Evolutionary conservation across 371 early-diverging fungal genomes (phyloP).

Genomic region (Mortierella polycephala): DNA sequence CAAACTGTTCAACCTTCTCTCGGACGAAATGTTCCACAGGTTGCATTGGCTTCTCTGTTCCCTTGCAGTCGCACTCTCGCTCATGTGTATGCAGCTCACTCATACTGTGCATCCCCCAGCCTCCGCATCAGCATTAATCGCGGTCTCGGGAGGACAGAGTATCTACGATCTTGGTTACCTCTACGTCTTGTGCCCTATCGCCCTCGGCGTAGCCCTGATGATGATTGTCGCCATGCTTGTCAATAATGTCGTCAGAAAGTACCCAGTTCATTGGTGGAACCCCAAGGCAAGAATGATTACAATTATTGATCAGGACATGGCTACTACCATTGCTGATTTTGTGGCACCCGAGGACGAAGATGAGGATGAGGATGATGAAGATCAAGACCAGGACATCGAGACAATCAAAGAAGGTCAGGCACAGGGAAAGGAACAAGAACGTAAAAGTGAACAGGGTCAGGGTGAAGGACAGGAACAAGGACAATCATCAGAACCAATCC

Average conservation of each 20-base stretch:
- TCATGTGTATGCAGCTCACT: slow-evolving; percentile 74
- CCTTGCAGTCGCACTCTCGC: slow-evolving; percentile 73
- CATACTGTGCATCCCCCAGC: slow-evolving; percentile 82
- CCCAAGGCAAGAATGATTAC: slow-evolving; percentile 28
- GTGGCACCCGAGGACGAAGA: slow-evolving; percentile 11
- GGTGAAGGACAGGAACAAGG: background rate
- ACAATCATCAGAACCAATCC: background rate
- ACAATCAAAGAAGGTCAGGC: background rate
- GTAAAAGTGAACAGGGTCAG: background rate
- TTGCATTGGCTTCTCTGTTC: slow-evolving; percentile 77
- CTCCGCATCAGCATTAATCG: slow-evolving; percentile 77
- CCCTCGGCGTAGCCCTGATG: slow-evolving; percentile 63
- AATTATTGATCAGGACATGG: slow-evolving; percentile 41
- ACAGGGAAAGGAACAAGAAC: background rate
- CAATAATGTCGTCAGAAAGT: slow-evolving; percentile 75
- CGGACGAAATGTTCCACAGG: slow-evolving; percentile 41
- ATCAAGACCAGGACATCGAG: background rate
- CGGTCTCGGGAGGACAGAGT: slow-evolving; percentile 58
- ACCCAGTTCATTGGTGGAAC: slow-evolving; percentile 77
- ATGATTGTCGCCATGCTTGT: slow-evolving; percentile 69
- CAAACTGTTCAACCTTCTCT: slow-evolving; percentile 64
- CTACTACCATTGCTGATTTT: slow-evolving; percentile 39
- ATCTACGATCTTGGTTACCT: slow-evolving; percentile 66
- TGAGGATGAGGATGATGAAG: background rate
- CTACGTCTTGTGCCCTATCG: slow-evolving; percentile 70